These are phyloP conservation scores for Erodium maritimum DNA, from an alignment of 345 rosid species.

Conservation along the genomic window DNA sequence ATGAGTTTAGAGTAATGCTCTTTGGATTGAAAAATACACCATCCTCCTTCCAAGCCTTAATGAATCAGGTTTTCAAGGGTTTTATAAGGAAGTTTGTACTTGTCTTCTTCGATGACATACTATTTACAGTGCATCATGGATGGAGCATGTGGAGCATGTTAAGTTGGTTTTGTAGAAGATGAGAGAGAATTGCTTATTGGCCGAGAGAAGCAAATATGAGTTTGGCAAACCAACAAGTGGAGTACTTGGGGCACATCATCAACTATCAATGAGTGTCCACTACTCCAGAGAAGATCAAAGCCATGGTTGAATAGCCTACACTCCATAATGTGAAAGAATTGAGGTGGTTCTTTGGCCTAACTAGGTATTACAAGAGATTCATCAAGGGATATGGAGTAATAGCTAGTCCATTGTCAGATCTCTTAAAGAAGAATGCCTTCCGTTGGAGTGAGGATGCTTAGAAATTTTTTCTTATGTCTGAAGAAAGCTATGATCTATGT, in stretches of 20 bases:
- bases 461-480: background rate
- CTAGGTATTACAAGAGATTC: background rate
- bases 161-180: no score
- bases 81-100: background rate
- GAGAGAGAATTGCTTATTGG: no score
- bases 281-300: background rate
- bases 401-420: background rate
- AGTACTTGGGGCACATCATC: background rate
- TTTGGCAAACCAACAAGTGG: background rate
- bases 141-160: no score
- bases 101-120: background rate
- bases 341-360: background rate
- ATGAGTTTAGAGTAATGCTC: background rate
- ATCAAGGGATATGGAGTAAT: background rate
- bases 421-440: background rate
- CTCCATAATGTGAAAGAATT: background rate
- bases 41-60: no score
- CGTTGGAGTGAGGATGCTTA: background rate
- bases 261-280: background rate
- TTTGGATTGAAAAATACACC: background rate
- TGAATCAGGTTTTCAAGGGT: background rate
- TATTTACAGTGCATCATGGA: background rate
- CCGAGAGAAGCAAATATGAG: background rate
- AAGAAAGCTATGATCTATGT: background rate
- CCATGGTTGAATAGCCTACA: background rate